Evolutionary conservation across 352 stramenopile species (phyloP), one percentile per base, ranked within the genome.

Genomic region (Phytopythium cucurbitacearum): DNA sequence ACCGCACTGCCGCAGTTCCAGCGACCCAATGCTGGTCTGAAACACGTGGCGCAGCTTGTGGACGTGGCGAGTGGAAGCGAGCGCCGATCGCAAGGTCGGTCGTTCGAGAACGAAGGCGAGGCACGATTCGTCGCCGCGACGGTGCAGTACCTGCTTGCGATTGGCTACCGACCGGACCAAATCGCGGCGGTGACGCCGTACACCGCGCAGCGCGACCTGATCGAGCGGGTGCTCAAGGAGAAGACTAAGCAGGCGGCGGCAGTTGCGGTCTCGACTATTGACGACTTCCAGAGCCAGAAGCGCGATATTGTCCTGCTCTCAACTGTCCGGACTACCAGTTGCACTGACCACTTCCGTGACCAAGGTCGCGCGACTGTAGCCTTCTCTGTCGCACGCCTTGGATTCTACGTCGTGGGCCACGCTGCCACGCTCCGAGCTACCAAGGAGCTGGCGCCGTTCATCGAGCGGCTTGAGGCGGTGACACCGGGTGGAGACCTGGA

Each of bases 171-270:
- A 13, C 68, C 89, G 9, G 69, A 94, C 15, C 88, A 86, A 35
- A 98, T 99, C 53, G 84, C 90, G 1, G 96, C 99, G 42, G 66
- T 99, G 4, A 97, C 96, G 4, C 95, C 95, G 0, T 99, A 98
- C 72, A 97, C 96, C 60, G 95, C 92, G 12, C 96, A 99, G 57
- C 95, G 96, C 57, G 76, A 91, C 15, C 76, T 98, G 28, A 75
- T 99, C 37, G 45, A 76, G 35, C 90, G 97, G 39, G 78, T 98
- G 43, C 51, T 99, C 21, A 45, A 58, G 37, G 40, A 59, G 11
- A 51, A 69, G 15, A 40, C 46, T 3, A 59, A 28, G 5, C 74
- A 57, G 39, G 56, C 65, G 7, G 6, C 15, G 15, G n/a, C 33
- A 7, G 12, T 15, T 21, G n/a, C 28, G 41, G 76, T 99, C 15